phyloP scores from a whole-genome alignment of 495 filamentous ascomycete genomes.

The Xylaria bambusicola region DNA sequence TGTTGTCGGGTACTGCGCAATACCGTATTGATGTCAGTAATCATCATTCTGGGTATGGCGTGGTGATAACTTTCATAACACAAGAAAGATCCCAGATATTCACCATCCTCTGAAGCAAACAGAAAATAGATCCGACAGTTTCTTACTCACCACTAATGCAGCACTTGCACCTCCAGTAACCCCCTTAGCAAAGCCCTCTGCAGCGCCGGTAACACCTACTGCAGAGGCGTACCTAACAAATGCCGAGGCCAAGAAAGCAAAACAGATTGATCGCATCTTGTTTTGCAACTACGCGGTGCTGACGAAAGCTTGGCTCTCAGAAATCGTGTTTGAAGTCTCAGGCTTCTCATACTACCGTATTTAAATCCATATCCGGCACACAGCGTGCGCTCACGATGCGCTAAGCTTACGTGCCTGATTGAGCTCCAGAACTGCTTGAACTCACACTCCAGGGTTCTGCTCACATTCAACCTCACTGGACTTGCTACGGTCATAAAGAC shows the following conservation, averaged over 20 bases:
- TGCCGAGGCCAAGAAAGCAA: slow-evolving; percentile 7
- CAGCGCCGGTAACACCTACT: slow-evolving; percentile 18
- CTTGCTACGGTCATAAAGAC: background rate
- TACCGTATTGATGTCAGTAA: too few relatives aligned
- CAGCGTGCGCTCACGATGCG: background rate
- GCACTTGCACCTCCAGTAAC: slow-evolving; percentile 54
- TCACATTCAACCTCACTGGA: background rate
- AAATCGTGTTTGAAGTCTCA: background rate
- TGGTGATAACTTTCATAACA: too few relatives aligned
- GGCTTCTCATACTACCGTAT: slow-evolving; percentile 1
- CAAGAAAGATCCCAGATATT: too few relatives aligned
- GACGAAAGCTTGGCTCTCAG: background rate
- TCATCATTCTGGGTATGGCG: too few relatives aligned
- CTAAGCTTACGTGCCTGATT: background rate
- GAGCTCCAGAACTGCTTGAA: background rate
- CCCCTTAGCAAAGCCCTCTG: slow-evolving; percentile 51
- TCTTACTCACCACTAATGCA: slow-evolving; percentile 29
- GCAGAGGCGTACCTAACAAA: slow-evolving; percentile 6
- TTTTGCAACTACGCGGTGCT: background rate
- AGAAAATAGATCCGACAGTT: too few relatives aligned
- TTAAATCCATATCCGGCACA: background rate
- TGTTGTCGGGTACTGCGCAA: slow-evolving; percentile 36
- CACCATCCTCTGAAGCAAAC: too few relatives aligned
- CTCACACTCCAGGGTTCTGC: background rate
- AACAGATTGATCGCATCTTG: background rate